Base-by-base conservation (phyloP, 441 rosid genomes). In the Populus hybrid region DNA sequence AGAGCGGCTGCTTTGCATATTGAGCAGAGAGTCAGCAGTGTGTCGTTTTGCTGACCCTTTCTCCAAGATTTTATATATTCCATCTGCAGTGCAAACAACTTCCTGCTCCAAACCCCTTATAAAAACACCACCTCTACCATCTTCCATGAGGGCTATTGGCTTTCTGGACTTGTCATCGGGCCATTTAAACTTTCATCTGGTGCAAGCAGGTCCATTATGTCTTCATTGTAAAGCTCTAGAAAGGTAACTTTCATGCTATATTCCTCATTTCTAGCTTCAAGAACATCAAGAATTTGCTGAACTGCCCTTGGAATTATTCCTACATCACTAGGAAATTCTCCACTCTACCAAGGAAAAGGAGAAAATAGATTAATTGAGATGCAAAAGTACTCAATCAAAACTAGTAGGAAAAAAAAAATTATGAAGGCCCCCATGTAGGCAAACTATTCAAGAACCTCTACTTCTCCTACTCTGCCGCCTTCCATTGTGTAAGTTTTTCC, bases 261-360 rank as follows among this genome's bases (percentile, higher is more conserved):
- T 76, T 97, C 99, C 53, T 98, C 98, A 84, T 71, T 82, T 81
- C 94, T 98, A 76, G 94, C 88, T 88, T 94, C 98, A 79, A 97
- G 83, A 79, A 91, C 91, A 77, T 93, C 94, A 83, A 97, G 92
- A 63, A 97, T 97, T 84, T 93, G 97, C 81, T 87, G 88, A 18
- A 93, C 99, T 57, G 99, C 94, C 84, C 98, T 90, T 1, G 98
- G 99, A 75, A 97, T 94, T 35, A 97, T 98, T 81, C 99, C 99
- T 9, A 98, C 98, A 80, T 97, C 99, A 85, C 85, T 87, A 21
- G 99, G 98, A 72, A 97, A 91, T 77, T 97, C 99, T 61, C 99
- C 98, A 80, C 94, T 97, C 99, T 96, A 73, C 80, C 74, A 69
- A 86, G 67, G 77, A 59, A 63, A 68, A 85, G 75, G 76, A 69